phyloP scores from a whole-genome alignment of 768 basidiomycete species.

The Rhizopogon salebrosus region DNA sequence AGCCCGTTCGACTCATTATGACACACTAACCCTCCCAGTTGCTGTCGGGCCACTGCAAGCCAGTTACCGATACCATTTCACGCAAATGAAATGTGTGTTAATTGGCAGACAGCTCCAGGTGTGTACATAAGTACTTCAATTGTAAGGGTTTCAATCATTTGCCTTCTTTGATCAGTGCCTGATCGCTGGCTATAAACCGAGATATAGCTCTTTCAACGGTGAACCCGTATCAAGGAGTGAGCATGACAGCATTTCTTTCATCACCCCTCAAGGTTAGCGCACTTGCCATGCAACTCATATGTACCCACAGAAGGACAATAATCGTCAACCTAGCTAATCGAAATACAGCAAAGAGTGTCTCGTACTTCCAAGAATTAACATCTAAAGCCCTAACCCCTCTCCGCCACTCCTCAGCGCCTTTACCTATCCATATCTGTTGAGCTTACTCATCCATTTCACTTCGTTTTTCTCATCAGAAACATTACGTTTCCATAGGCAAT shows the following conservation, averaged over 20 bases:
- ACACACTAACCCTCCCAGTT: background rate
- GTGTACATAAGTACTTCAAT: too few relatives aligned
- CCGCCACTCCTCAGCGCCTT: background rate
- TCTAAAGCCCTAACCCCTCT: background rate
- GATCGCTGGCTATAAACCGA: background rate
- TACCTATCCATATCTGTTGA: background rate
- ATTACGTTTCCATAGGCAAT: background rate
- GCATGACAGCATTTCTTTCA: background rate
- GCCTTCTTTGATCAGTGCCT: background rate
- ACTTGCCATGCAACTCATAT: background rate
- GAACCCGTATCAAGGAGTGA: background rate
- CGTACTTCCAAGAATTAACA: too few relatives aligned
- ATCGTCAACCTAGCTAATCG: background rate
- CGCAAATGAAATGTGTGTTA: background rate
- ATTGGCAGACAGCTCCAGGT: background rate
- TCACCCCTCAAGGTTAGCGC: background rate
- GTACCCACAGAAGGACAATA: background rate
- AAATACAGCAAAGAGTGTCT: too few relatives aligned
- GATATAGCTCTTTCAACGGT: background rate
- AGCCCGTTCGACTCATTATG: background rate
- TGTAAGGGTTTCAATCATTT: too few relatives aligned
- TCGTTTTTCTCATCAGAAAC: background rate
- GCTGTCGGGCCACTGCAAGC: background rate
- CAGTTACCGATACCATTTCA: background rate
- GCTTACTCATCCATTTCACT: background rate